Evolutionary conservation across 805 yeast genomes (phyloP).

Genomic region (Saccharomycopsis lassenensis): DNA sequence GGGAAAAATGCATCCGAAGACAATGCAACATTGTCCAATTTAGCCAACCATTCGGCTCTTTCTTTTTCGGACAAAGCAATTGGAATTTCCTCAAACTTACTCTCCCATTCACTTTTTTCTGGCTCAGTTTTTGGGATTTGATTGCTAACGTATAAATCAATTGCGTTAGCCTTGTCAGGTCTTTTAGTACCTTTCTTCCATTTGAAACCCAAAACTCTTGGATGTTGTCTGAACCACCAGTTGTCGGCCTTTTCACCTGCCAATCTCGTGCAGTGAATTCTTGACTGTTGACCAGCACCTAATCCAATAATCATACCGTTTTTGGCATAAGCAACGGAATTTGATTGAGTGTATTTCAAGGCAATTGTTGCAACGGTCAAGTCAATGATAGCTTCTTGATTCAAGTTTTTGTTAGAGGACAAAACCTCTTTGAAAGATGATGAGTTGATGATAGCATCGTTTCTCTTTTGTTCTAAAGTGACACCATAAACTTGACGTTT

Average conservation of each 20-base stretch:
- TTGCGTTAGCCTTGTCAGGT: constrained; percentile 97
- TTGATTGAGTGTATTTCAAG: constrained; percentile 94
- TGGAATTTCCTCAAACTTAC: constrained; percentile 80
- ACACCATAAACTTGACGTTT: constrained; percentile 95
- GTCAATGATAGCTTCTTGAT: constrained; percentile 89
- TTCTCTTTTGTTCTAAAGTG: constrained; percentile 91
- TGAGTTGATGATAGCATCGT: constrained; percentile 90
- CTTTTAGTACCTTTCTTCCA: constrained; percentile 98
- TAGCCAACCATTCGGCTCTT: constrained; percentile 75
- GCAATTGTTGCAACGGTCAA: constrained; percentile 96
- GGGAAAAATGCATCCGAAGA: constrained; percentile 99
- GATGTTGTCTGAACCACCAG: constrained; percentile 99
- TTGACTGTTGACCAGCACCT: constrained; percentile 99
- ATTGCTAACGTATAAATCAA: constrained; percentile 83
- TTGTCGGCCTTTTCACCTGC: constrained; percentile 99
- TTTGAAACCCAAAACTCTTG: constrained; percentile 80
- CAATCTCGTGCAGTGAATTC: constrained; percentile 97
- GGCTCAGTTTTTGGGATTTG: constrained; percentile 90
- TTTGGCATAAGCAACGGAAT: constrained; percentile 97
- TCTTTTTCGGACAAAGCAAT: constrained; percentile 72
- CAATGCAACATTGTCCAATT: constrained; percentile 77
- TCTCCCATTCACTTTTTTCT: constrained; percentile 83
- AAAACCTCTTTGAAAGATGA: constrained; percentile 87
- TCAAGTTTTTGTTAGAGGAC: constrained; percentile 72
- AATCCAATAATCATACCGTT: constrained; percentile 98